Base-by-base conservation (phyloP, 2,329 filamentous ascomycete genomes). In the Aureobasidium leucospermi region DNA sequence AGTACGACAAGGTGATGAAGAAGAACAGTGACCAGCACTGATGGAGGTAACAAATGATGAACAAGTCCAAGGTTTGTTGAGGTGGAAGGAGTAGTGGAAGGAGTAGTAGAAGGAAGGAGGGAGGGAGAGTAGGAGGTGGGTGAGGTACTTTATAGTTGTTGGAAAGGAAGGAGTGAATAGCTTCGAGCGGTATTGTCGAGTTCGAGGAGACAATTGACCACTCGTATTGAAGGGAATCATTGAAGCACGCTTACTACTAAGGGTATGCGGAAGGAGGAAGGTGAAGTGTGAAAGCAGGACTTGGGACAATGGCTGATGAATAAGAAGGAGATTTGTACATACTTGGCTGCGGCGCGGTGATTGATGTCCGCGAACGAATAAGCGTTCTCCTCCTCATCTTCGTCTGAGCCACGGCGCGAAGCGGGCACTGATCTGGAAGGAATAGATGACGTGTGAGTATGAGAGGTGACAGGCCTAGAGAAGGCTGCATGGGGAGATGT, bases 341-440 rank as follows among this genome's bases (percentile, higher is more conserved):
- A 94, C 90, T 86, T 84, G 72, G 89, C 88, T 53, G 84, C 85
- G 49, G 87, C 84, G 59, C 89, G 82, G 69, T 89, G 87, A 67
- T 86, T 86, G 80, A 66, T 87, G 81, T 71, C 87, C 81, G 64
- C 85, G 79, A 68, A 88, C 83, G 63, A 63, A 53, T 66, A 70
- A 3, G 68, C 63, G 56, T 69, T 76, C 34, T 76, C 85, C 69
- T 93, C 91, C 68, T 96, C 90, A 66, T 93, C 89, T 65, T 93
- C 88, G 60, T 81, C 89, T 58, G 93, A 97, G 71, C 96, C 95
- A 65, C 92, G 88, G 65, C 92, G 84, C 63, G 92, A 94, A 32
- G 84, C 86, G 48, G 92, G 91, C 53, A 96, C 86, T 29, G 93
- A 96, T 66, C 90, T 88, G 11, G 90, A 93, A 15, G 90, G 88